A percentile compares a stretch with the other conserved stretches of the same genome.
These are phyloP conservation scores for Lycium ferocissimum DNA, from an alignment of 257 asterid species.

Conservation along the genomic window DNA sequence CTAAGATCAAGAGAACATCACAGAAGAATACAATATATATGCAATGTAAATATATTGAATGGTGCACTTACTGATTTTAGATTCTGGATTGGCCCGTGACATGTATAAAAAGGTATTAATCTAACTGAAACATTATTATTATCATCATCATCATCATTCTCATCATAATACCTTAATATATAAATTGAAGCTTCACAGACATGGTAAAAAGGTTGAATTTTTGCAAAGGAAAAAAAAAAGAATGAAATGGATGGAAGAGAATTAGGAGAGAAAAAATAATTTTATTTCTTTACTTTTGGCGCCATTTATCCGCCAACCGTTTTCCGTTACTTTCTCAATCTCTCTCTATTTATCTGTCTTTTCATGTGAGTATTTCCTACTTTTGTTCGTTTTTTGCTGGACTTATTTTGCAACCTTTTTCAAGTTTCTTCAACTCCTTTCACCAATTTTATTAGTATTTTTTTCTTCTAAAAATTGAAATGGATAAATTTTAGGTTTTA, in stretches of 20 bases:
- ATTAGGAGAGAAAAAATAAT: neutral
- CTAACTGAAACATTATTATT: neutral
- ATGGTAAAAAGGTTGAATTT: constrained; percentile 13
- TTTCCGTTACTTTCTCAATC: constrained; percentile 8
- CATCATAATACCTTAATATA: neutral
- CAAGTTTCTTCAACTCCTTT: too few species aligned
- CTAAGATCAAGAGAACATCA: neutral
- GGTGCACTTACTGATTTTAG: neutral
- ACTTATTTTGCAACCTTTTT: neutral
- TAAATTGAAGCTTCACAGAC: neutral
- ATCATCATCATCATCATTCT: neutral
- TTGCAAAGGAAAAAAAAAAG: constrained; percentile 1
- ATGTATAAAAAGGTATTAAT: neutral
- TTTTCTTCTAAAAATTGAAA: neutral
- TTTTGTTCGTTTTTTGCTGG: too few species aligned
- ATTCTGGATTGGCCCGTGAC: neutral
- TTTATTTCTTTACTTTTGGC: neutral
- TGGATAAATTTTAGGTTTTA: neutral
- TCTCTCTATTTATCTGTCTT: neutral
- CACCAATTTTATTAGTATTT: too few species aligned
- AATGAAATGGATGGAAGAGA: neutral
- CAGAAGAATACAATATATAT: neutral
- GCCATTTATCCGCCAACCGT: constrained; percentile 15
- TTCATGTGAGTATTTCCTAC: neutral
- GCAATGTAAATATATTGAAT: neutral